Conservation (phyloP, 2,329 filamentous ascomycete species). For the Aspergillus udagawae region DNA sequence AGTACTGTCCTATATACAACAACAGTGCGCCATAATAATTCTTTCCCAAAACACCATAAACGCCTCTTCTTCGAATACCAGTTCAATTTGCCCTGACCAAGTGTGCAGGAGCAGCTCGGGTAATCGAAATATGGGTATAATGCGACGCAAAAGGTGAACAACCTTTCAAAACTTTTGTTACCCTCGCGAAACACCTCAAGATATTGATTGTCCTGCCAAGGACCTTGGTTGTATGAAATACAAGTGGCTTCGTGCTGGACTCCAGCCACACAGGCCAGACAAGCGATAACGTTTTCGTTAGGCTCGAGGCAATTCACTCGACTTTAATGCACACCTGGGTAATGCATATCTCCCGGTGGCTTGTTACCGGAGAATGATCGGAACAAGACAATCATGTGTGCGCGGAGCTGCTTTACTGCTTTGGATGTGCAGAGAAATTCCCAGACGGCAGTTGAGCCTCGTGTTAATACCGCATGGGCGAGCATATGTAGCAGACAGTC, state of each 20-base stretch:
- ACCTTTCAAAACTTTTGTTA: not conserved
- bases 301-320: not conserved
- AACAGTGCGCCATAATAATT: not conserved
- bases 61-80: not conserved
- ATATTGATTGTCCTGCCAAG: not conserved
- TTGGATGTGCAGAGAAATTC: not conserved
- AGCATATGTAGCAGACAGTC: not conserved
- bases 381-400: not conserved
- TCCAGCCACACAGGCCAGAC: no score
- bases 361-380: not conserved
- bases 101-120: not conserved
- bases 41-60: not conserved
- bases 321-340: not conserved
- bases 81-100: not conserved
- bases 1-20: not conserved
- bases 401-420: not conserved
- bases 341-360: not conserved
- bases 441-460: not conserved
- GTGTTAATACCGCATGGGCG: not conserved
- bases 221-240: not conserved
- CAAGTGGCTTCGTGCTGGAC: not conserved
- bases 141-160: not conserved
- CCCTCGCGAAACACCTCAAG: not conserved
- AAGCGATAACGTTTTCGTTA: not conserved
- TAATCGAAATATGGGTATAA: not conserved